Evolutionary conservation across 306 rosid genomes (phyloP).

Genomic region (Rubus parviflorus): DNA sequence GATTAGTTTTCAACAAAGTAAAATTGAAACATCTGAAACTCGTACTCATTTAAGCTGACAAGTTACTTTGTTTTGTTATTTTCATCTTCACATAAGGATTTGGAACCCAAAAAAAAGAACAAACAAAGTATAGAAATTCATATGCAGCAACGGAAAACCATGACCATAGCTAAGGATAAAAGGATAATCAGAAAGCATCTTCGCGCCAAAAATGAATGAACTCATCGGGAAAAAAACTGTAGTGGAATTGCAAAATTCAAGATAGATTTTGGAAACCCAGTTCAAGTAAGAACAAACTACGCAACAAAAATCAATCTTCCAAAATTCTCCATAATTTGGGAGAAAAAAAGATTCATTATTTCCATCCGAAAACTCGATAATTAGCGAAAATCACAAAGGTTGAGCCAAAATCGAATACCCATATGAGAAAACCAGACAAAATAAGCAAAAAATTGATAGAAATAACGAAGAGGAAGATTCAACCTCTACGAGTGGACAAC

Average conservation of each 20-base stretch:
- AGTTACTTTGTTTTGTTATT: background rate
- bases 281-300: background rate
- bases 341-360: background rate
- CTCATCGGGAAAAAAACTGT: background rate
- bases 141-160: background rate
- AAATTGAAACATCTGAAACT: background rate
- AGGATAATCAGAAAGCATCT: background rate
- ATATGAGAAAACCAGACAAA: background rate
- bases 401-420: background rate
- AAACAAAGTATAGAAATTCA: background rate
- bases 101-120: background rate
- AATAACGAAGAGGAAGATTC: background rate
- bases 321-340: background rate
- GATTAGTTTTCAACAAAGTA: background rate
- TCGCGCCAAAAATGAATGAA: background rate
- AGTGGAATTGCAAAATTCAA: background rate
- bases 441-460: background rate
- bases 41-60: background rate
- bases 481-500: conserved; percentile 13
- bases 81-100: background rate
- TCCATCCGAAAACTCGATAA: background rate
- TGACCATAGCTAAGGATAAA: background rate
- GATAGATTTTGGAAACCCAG: background rate
- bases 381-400: background rate
- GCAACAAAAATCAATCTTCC: background rate